Evolutionary conservation across 148 eudicot species (phyloP).

Genomic region (Chenopodium suecicum): DNA sequence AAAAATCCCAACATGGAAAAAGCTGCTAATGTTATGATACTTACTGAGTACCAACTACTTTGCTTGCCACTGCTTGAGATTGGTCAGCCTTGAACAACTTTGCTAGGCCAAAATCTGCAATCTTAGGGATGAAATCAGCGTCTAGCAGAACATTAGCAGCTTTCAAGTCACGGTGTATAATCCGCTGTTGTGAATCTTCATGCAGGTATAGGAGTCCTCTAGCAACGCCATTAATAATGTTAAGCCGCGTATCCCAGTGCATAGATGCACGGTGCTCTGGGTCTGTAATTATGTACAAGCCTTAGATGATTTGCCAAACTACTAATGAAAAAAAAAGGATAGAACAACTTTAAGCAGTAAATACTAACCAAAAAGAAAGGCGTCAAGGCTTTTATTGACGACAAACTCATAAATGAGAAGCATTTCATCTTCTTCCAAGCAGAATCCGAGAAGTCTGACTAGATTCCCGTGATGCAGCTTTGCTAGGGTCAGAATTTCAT

Average conservation of each 20-base stretch:
- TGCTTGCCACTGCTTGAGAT: slow-evolving; percentile 29
- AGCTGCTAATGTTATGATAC: not conserved
- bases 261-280: slow-evolving; percentile 14
- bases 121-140: slow-evolving; percentile 42
- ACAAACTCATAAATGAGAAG: slow-evolving; percentile 32
- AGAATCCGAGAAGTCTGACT: slow-evolving; percentile 32
- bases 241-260: slow-evolving; percentile 30
- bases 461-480: slow-evolving; percentile 32
- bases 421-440: slow-evolving; percentile 35
- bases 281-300: slow-evolving; percentile 2
- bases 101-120: slow-evolving; percentile 49
- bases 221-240: slow-evolving; percentile 42
- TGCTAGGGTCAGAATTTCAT: slow-evolving; percentile 29
- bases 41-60: slow-evolving; percentile 36
- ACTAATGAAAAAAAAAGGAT: no score
- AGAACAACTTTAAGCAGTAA: not conserved
- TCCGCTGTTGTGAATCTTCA: slow-evolving; percentile 20
- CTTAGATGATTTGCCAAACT: no score
- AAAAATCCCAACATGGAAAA: no score
- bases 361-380: slow-evolving; percentile 26
- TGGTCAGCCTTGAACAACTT: slow-evolving; percentile 31
- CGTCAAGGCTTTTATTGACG: slow-evolving; percentile 28
- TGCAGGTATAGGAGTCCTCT: slow-evolving; percentile 24
- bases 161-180: slow-evolving; percentile 45
- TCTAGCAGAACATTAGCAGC: slow-evolving; percentile 40